Base-by-base conservation (phyloP, 2,329 filamentous ascomycete species). In the Neofusicoccum kwambonambiense region DNA sequence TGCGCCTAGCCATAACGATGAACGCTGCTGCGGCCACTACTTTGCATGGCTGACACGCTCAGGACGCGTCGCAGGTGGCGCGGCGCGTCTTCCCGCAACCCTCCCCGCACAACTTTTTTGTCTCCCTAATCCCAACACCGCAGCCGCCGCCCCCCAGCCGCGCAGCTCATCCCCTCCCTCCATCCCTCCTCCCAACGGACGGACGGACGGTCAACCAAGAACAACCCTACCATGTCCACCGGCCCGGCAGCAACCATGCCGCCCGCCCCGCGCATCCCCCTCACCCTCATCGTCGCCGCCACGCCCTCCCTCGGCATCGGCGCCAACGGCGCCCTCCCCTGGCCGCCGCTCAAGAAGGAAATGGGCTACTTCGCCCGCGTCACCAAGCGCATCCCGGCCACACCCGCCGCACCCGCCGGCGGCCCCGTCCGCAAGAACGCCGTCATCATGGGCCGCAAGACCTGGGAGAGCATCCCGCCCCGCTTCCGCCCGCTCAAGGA, bases 391-490 rank as follows among this genome's bases (percentile, higher is more conserved):
- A 75, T 86, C 0, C 65, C 66, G 27, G 27, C 27, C 27, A 7
- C 27, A 3, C 27, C 4, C 27, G 27, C 1, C 27, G 27, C 6
- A 7, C 27, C 27, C 4, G 27, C 27, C 27, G 27, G 5, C 27
- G 27, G 27, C 4, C 27, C 80, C 69, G 19, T 31, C 27, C 19
- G 50, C 15, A 83, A 84, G 76, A 83, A 84, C 76, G 90, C 91
- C 17, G 91, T 98, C 60, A 90, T 99, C 70, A 99, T 99, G 95
- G 95, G 95, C 66, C 90, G 95, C 73, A 97, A 96, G 79, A 99
- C 95, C 0, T 99, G 94, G 89, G 92, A 96, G 61, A 92, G 89
- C 68, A 94, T 99, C 66, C 94, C 95, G 2, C 74, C 82, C 6
- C 85, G 83, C 60, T 93, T 95, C 75, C 85, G 93, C 2, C 95